Evolutionary conservation across 805 yeast species (phyloP), one percentile per base, ranked within the genome.

Genomic region (Saturnispora dispora): DNA sequence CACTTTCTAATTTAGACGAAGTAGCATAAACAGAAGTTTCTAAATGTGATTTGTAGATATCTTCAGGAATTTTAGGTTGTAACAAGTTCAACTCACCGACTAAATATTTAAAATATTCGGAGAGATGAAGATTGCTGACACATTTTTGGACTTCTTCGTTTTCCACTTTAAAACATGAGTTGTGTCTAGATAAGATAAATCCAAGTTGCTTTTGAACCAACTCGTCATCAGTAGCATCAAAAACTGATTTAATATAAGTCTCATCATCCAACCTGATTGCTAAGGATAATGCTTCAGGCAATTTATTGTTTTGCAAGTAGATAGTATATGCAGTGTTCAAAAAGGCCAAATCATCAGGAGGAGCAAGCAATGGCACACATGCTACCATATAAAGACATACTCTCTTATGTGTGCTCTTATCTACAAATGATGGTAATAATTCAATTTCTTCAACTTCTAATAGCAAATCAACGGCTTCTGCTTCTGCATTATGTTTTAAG

Each of bases 331-430:
- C 97, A 5, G 96, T 88, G 60, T 85, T 81, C 63, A 93, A 76
- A 64, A 91, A 89, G 4, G 88, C 78, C 39, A 78, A 70, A 64
- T 90, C 97, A 65, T 91, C 97, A 15, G 96, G 96, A 13, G 96
- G 96, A 39, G 97, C 95, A 63, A 93, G 75, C 55, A 90, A 78
- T 22, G 96, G 96, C n/a, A 91, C 97, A 69, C 99, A 93, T 52
- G 95, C 85, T 32, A 88, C 90, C 84, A 93, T 83, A 68, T 93
- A 93, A 56, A 87, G 79, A 63, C 99, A 90, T 33, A 91, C 97
- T 64, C 99, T 81, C 50, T 81, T 82, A 62, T 75, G 90, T 3
- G 95, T 87, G 63, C 82, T 76, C 52, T 82, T 83, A 65, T 93
- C 98, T 49, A 90, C 95, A 64, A 78, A 88, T 58, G 83, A 81